Percentiles rank a stretch among this genome's conserved stretches.
Evolutionary conservation across 2,329 filamentous ascomycete species (phyloP).

Genomic region (Akanthomyces lecanii): DNA sequence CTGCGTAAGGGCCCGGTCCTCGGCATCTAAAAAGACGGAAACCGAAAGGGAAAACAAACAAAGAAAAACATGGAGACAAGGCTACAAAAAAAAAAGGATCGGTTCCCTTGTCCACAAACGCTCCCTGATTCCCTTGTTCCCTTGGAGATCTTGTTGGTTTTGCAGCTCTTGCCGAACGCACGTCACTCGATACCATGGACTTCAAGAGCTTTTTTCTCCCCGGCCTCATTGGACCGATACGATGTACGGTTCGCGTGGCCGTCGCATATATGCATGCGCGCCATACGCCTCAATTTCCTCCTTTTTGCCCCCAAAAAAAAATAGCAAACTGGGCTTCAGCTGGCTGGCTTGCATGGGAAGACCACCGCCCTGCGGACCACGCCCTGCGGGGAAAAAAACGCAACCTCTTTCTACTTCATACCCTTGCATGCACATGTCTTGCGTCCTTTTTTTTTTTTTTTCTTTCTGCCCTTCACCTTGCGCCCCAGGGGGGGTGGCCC

Average conservation of each 20-base stretch:
- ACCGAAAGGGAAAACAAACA: too few relatives aligned
- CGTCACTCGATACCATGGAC: not conserved
- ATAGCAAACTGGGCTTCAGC: not conserved
- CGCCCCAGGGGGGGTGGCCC: too few relatives aligned
- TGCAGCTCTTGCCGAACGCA: not conserved
- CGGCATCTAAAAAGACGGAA: too few relatives aligned
- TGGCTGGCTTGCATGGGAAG: not conserved
- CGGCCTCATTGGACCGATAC: not conserved
- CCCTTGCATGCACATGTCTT: too few relatives aligned
- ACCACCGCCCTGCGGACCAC: not conserved
- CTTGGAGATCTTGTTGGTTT: not conserved
- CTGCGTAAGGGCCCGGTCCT: not conserved
- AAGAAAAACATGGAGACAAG: not conserved
- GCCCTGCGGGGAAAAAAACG: too few relatives aligned
- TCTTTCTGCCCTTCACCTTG: not conserved
- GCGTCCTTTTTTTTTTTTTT: too few relatives aligned
- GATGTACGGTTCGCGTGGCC: not conserved
- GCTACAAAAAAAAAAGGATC: not conserved
- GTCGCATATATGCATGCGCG: not conserved
- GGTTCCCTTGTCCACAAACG: too few relatives aligned
- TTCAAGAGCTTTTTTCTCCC: not conserved
- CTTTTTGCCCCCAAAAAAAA: not conserved
- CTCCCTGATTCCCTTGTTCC: not conserved
- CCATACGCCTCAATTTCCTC: not conserved
- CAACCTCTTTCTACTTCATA: too few relatives aligned